Base-by-base conservation (phyloP, 1,284 basidiomycete genomes). In the Dichomitus squalens region DNA sequence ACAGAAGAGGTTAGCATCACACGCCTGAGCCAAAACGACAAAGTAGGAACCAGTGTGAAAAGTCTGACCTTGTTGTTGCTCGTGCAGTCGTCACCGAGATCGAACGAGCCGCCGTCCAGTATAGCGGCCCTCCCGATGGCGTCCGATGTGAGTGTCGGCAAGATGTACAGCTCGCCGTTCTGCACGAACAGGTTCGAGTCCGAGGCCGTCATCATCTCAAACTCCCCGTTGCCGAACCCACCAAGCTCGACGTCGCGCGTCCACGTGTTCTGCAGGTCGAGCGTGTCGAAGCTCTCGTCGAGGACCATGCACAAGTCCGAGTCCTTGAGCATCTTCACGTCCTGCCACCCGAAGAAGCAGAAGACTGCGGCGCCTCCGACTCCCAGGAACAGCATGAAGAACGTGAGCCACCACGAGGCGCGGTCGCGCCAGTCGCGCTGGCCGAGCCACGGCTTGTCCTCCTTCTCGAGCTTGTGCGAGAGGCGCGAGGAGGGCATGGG, bases 211-310 rank as follows among this genome's bases (percentile, higher is more conserved):
- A 61, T 86, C 88, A 91, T 92, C 68, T 91, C 83, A 72, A 94
- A 94, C 72, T 92, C 83, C 64, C 86, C 85, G 68, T 90, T 92
- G 79, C 88, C 89, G 66, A 85, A 93, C 0, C 92, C 92, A 55
- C 88, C 85, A 63, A 92, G 79, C 66, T 86, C 82, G 38, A 89
- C 82, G 64, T 93, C 90, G 23, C 81, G 76, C 46, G 78, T 73
- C 83, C 90, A 93, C 33, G 75, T 81, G 55, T 76, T 77, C 6
- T 76, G 77, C 34, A 78, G 77, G 55, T 80, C 75, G 52, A 83
- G 72, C 44, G 71, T 73, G 53, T 80, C 76, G 63, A 93, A 94
- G 58, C 87, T 72, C 53, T 94, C 91, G 23, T 86, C 76, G 59
- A 93, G 72, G 8, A 91, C 86, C 16, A 84, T 66, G 69, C 92